These are phyloP conservation scores for Persicaria tinctoria DNA, from an alignment of 148 eudicot species.

Conservation along the genomic window DNA sequence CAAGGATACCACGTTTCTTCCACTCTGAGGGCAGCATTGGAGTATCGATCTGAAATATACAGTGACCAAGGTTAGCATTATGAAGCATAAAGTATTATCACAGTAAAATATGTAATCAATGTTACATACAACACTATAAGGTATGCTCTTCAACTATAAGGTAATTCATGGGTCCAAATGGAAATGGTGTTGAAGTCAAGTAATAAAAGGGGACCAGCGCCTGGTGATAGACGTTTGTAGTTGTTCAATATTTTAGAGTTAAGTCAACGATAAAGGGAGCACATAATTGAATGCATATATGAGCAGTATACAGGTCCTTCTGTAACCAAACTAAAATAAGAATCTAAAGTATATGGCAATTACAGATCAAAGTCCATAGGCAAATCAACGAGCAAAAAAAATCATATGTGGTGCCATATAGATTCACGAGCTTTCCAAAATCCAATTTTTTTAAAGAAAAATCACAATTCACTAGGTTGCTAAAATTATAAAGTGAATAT, in stretches of 20 bases:
- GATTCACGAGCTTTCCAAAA: background rate
- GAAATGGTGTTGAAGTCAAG: background rate
- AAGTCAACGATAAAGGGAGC: background rate
- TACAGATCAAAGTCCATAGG: background rate
- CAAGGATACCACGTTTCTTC: slow-evolving; percentile 70
- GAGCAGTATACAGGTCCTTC: background rate
- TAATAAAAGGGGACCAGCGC: background rate
- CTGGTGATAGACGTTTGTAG: background rate
- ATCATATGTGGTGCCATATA: background rate
- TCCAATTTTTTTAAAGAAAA: background rate
- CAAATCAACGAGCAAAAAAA: background rate
- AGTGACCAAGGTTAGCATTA: slow-evolving; percentile 1
- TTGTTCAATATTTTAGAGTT: background rate
- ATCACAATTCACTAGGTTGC: too few species aligned
- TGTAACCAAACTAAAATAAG: background rate
- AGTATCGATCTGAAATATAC: slow-evolving; percentile 64
- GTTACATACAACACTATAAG: background rate
- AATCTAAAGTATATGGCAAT: background rate
- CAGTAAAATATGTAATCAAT: background rate
- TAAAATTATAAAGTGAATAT: too few species aligned
- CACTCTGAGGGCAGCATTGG: slow-evolving; percentile 84
- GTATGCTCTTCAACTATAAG: background rate
- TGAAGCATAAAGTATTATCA: background rate
- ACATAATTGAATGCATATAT: background rate
- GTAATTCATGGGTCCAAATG: background rate